Percentiles rank a stretch among this genome's conserved stretches.
Evolutionary conservation across 441 rosid species (phyloP).

Genomic region (Omphalea diandra): DNA sequence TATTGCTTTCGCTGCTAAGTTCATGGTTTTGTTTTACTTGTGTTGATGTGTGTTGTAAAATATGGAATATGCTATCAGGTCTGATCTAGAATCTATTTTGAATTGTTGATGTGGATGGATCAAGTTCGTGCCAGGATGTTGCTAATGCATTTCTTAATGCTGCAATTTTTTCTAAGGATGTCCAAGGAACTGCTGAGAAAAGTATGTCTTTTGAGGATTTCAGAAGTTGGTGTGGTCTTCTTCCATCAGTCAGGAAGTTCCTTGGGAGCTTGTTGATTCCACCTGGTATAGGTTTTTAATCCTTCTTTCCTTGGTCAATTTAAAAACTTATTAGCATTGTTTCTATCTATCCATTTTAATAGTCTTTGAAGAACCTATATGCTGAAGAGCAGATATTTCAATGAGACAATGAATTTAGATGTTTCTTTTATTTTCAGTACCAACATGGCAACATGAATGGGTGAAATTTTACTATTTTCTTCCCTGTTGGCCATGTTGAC

Average conservation of each 20-base stretch:
- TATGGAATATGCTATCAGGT: conserved; percentile 46
- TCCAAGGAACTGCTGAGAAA: conserved; percentile 38
- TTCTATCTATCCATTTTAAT: not conserved
- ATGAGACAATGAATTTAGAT: not conserved
- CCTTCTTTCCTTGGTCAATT: not conserved
- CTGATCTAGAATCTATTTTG: conserved; percentile 60
- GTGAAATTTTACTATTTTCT: not conserved
- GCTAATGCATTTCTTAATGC: conserved; percentile 52
- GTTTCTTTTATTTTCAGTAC: not conserved
- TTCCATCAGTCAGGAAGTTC: conserved; percentile 75
- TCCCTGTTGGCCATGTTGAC: not conserved
- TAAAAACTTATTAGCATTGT: not conserved
- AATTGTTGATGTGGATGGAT: conserved; percentile 34
- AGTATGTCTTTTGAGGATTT: conserved; percentile 78
- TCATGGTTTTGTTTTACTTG: not conserved
- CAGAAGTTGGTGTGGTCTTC: conserved; percentile 59
- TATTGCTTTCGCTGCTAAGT: not conserved
- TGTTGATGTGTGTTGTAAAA: conserved; percentile 17
- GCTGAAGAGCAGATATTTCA: not conserved
- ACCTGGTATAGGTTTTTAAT: conserved; percentile 55
- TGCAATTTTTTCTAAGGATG: conserved; percentile 54
- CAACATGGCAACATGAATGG: not conserved
- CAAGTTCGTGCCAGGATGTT: conserved; percentile 36
- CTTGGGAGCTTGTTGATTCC: conserved; percentile 77
- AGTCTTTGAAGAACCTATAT: not conserved